These are phyloP conservation scores for Polychaeton citri DNA, from an alignment of 2,329 filamentous ascomycete species.

Conservation along the genomic window DNA sequence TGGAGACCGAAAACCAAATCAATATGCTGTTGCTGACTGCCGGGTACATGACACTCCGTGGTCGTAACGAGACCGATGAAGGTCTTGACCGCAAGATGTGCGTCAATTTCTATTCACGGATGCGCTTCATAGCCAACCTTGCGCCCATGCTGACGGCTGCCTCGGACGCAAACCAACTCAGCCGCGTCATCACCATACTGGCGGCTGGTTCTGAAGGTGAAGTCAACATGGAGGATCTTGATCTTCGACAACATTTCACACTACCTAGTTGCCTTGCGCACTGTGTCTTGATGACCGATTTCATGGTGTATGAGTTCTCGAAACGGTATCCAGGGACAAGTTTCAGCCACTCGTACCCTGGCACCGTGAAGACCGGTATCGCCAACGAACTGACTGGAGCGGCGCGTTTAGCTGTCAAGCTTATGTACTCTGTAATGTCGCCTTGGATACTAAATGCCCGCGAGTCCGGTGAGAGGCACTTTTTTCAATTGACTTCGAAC, in stretches of 20 bases:
- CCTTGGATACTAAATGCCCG: conserved; percentile 25
- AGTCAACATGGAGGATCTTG: conserved; percentile 35
- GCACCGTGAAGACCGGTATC: conserved; percentile 34
- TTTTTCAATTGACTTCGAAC: conserved; percentile 26
- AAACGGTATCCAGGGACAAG: conserved; percentile 30
- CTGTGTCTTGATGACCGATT: conserved; percentile 36
- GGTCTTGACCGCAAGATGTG: conserved; percentile 40
- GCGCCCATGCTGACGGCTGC: conserved; percentile 41
- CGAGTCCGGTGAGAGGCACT: conserved; percentile 33
- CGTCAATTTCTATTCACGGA: conserved; percentile 44
- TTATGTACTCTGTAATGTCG: conserved; percentile 23
- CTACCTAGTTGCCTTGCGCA: conserved; percentile 26
- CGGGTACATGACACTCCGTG: conserved; percentile 32
- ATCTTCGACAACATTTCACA: conserved; percentile 25
- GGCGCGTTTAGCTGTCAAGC: conserved; percentile 19
- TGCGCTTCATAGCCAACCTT: conserved; percentile 44
- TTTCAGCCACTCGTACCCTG: conserved; percentile 38
- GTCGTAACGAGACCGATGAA: conserved; percentile 41
- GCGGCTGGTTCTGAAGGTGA: conserved; percentile 39
- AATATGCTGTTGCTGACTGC: conserved; percentile 43
- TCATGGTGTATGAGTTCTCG: conserved; percentile 39
- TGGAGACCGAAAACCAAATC: conserved; percentile 35
- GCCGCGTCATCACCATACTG: conserved; percentile 44
- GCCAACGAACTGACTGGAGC: conserved; percentile 23
- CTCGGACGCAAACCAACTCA: conserved; percentile 24